A percentile compares a stretch with the other conserved stretches of the same genome.
Evolutionary conservation across 2,329 filamentous ascomycete species (phyloP).

Genomic region (Ophiocordyceps camponoti-leonardi): DNA sequence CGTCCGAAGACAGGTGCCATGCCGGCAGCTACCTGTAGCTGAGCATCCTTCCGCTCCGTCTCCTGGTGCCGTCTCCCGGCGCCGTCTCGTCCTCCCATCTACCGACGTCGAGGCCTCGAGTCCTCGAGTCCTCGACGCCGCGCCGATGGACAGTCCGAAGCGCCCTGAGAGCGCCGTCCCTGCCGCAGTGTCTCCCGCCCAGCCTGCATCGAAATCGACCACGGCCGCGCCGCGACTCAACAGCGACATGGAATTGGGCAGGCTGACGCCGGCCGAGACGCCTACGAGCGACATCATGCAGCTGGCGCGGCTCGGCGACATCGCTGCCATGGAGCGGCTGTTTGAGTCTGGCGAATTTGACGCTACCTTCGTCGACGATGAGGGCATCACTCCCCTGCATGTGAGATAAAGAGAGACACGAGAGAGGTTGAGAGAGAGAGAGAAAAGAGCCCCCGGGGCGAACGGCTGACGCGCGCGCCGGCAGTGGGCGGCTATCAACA

Average conservation of each 20-base stretch:
- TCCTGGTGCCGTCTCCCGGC: neutral
- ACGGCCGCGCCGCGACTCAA: constrained; percentile 38
- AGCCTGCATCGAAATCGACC: constrained; percentile 36
- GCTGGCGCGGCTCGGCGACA: constrained; percentile 73
- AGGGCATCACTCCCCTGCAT: constrained; percentile 91
- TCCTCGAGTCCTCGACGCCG: neutral
- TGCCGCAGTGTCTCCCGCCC: constrained; percentile 19
- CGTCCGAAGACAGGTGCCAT: too few species aligned
- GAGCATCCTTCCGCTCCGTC: too few species aligned
- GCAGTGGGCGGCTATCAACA: constrained; percentile 98
- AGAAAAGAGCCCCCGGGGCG: constrained; percentile 2
- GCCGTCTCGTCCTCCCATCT: neutral
- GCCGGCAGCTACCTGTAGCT: too few species aligned
- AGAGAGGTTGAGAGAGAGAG: too few species aligned
- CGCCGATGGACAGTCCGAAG: constrained; percentile 23
- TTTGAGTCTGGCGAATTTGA: constrained; percentile 71
- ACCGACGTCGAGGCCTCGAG: neutral
- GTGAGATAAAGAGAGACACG: constrained; percentile 26
- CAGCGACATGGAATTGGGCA: constrained; percentile 38
- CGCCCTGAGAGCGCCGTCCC: constrained; percentile 21
- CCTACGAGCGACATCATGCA: constrained; percentile 75
- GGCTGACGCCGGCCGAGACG: constrained; percentile 18
- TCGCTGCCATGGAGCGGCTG: constrained; percentile 72
- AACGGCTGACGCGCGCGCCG: constrained; percentile 3
- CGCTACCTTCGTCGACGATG: constrained; percentile 69